phyloP scores from a whole-genome alignment of 2,329 filamentous ascomycete species.

The Xylaria sp. region DNA sequence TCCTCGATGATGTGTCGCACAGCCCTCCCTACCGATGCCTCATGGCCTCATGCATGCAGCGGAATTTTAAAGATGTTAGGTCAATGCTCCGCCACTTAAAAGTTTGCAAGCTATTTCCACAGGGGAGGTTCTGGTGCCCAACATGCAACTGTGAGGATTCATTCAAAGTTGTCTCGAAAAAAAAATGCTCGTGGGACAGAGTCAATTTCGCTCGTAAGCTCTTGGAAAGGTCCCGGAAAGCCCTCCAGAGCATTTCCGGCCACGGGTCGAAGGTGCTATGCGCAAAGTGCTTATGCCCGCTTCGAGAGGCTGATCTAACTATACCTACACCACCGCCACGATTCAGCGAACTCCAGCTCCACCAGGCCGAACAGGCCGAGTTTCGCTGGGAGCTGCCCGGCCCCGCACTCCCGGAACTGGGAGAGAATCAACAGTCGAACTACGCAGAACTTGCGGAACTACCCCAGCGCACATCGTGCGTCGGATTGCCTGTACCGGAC shows the following conservation, averaged over 20 bases:
- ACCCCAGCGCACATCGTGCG: too few relatives aligned
- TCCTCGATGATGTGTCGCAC: conserved; percentile 15
- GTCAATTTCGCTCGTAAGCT: conserved; percentile 4
- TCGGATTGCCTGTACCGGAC: not conserved
- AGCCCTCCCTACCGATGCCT: conserved; percentile 23
- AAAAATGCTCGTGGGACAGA: conserved; percentile 27
- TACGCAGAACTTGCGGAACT: too few relatives aligned
- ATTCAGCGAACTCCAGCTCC: not conserved
- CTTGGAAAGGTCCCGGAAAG: not conserved
- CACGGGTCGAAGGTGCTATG: not conserved
- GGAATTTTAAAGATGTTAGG: conserved; percentile 17
- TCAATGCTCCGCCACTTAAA: conserved; percentile 32
- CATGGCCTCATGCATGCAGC: conserved; percentile 27
- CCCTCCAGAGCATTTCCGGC: not conserved
- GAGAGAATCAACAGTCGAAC: too few relatives aligned
- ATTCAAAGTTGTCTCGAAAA: conserved; percentile 25
- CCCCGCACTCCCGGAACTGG: too few relatives aligned
- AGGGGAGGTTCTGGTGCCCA: conserved; percentile 29
- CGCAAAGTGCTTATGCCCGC: not conserved
- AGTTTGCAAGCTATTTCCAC: conserved; percentile 21
- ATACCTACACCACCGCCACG: not conserved
- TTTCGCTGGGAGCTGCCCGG: not conserved
- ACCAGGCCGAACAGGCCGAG: not conserved
- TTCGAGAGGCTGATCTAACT: too few relatives aligned
- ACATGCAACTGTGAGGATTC: conserved; percentile 17